Conservation (phyloP, 202 grass and related monocot genomes). For the Setaria italica region DNA sequence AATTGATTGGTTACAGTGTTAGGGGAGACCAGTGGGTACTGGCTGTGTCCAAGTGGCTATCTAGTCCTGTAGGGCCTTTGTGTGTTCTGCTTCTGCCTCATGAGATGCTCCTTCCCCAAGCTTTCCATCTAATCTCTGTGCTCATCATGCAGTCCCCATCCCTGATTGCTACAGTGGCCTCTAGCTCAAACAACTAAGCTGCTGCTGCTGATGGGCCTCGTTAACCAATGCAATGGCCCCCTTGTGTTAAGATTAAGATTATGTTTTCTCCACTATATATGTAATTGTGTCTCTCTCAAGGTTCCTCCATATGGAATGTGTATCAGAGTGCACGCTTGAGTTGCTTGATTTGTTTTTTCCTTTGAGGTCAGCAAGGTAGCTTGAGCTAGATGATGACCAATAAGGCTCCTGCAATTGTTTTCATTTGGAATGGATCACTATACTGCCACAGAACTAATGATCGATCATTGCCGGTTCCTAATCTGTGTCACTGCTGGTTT, state of each 20-base stretch:
- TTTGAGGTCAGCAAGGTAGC: neutral
- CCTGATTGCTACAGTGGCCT: constrained; percentile 33
- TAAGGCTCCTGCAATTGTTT: neutral
- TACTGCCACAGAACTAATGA: neutral
- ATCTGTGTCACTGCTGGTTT: neutral
- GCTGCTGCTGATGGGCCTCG: constrained; percentile 21
- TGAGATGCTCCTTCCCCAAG: constrained; percentile 56
- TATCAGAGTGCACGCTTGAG: neutral
- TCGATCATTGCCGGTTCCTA: neutral
- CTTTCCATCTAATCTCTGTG: constrained; percentile 5
- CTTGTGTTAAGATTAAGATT: neutral
- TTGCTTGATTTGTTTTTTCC: neutral
- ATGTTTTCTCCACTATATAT: neutral
- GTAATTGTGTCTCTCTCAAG: neutral
- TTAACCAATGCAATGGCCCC: constrained; percentile 2
- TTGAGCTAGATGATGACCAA: neutral
- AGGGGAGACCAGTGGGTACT: neutral
- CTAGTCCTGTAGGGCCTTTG: neutral
- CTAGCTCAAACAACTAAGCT: constrained; percentile 25
- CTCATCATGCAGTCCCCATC: constrained; percentile 45
- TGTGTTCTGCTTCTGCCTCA: neutral
- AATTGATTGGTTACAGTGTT: neutral
- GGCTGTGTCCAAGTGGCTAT: neutral
- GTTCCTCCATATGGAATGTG: too few relatives aligned
- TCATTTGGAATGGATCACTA: neutral